phyloP scores from a whole-genome alignment of 768 basidiomycete species.

The Paxillus rubicundulus region DNA sequence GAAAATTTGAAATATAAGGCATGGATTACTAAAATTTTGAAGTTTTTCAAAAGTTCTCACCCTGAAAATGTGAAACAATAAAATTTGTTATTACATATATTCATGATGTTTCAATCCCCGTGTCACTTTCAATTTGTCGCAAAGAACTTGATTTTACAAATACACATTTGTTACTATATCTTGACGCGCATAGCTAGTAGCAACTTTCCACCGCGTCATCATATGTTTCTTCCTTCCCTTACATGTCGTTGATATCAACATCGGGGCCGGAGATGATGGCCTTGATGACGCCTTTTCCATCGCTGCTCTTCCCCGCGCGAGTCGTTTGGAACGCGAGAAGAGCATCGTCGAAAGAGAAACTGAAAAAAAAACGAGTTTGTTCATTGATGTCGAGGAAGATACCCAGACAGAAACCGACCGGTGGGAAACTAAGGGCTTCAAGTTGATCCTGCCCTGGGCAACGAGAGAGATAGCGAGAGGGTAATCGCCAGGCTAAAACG shows the following conservation, averaged over 20 bases:
- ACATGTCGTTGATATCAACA: slow-evolving; percentile 44
- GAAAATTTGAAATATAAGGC: too few species aligned
- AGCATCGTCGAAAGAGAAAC: slow-evolving; percentile 77
- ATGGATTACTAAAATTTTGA: too few species aligned
- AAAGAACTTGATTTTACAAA: too few species aligned
- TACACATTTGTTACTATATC: background rate
- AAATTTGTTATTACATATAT: too few species aligned
- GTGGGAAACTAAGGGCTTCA: slow-evolving; percentile 88
- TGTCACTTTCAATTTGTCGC: too few species aligned
- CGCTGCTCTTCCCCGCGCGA: slow-evolving; percentile 72
- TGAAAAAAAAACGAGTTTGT: slow-evolving; percentile 25
- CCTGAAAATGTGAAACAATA: too few species aligned
- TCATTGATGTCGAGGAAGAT: background rate
- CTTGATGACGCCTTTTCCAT: slow-evolving; percentile 89
- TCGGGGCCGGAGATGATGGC: slow-evolving; percentile 84
- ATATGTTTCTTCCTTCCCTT: background rate
- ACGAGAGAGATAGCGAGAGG: slow-evolving; percentile 82
- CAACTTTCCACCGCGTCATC: background rate
- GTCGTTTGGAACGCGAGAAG: slow-evolving; percentile 80
- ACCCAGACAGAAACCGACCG: slow-evolving; percentile 43
- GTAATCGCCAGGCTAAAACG: slow-evolving; percentile 74
- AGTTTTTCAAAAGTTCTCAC: too few species aligned
- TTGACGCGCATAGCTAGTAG: background rate
- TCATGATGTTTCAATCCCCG: too few species aligned
- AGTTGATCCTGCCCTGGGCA: slow-evolving; percentile 75